A percentile compares a stretch with the other conserved stretches of the same genome.
Conservation (phyloP, 2,329 filamentous ascomycete species). For the Pseudocercospora musae region DNA sequence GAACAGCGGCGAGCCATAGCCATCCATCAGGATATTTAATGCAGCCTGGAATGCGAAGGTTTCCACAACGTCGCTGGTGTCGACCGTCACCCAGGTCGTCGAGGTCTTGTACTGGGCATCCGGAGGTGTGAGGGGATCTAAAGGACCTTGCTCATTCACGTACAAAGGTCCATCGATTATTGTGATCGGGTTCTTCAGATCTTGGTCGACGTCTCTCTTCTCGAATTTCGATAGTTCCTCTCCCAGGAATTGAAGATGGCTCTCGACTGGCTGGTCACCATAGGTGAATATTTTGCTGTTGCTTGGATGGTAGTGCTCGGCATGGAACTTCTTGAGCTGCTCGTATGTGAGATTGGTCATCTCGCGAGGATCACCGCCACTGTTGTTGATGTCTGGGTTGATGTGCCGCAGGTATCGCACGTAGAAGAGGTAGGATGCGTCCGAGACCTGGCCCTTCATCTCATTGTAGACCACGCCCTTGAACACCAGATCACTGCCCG, state of each 20-base stretch:
- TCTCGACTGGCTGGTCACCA: conserved; percentile 80
- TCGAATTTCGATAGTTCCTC: conserved; percentile 71
- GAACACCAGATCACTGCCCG: conserved; percentile 69
- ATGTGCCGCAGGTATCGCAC: conserved; percentile 93
- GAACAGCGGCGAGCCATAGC: conserved; percentile 92
- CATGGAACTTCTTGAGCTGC: conserved; percentile 83
- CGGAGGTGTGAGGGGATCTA: conserved; percentile 80
- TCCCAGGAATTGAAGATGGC: conserved; percentile 77
- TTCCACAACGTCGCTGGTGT: conserved; percentile 78
- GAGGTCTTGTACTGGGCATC: conserved; percentile 93
- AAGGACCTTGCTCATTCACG: conserved; percentile 72
- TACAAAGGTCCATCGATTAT: conserved; percentile 68
- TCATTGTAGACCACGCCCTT: conserved; percentile 99
- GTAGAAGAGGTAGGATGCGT: conserved; percentile 93
- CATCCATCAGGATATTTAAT: conserved; percentile 81
- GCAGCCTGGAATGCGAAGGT: conserved; percentile 82
- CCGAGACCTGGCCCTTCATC: conserved; percentile 99
- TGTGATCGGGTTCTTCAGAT: conserved; percentile 73
- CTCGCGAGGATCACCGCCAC: conserved; percentile 90
- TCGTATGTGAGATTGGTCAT: conserved; percentile 94
- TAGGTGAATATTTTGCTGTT: conserved; percentile 97
- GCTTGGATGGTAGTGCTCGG: conserved; percentile 92
- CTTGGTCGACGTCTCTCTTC: conserved; percentile 64
- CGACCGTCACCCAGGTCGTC: conserved; percentile 84
- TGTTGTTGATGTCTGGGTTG: conserved; percentile 92